Evolutionary conservation across 2,329 filamentous ascomycete species (phyloP).

Genomic region (Berkeleyomyces basicola): DNA sequence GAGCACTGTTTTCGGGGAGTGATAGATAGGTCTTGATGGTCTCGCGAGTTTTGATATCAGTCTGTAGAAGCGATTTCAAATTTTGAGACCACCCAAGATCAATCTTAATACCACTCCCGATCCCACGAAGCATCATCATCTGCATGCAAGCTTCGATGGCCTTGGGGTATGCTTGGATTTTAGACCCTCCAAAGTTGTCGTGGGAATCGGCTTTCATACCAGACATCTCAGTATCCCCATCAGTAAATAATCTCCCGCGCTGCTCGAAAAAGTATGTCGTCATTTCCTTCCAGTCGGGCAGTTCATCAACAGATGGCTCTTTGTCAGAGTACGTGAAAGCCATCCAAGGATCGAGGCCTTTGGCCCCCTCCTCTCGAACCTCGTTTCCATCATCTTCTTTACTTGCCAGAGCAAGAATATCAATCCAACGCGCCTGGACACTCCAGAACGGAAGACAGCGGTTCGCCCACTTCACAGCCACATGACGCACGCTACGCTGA

Average conservation of each 20-base stretch:
- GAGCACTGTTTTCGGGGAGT: constrained; percentile 20
- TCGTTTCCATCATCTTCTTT: constrained; percentile 48
- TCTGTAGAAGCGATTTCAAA: constrained; percentile 54
- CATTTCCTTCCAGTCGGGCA: constrained; percentile 38
- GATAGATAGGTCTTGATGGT: constrained; percentile 39
- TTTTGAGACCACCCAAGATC: constrained; percentile 75
- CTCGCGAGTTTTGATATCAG: constrained; percentile 47
- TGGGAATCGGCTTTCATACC: constrained; percentile 18
- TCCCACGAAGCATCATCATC: constrained; percentile 33
- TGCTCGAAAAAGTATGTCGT: constrained; percentile 31
- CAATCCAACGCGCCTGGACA: constrained; percentile 67
- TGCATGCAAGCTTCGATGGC: constrained; percentile 51
- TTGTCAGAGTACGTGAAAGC: constrained; percentile 29
- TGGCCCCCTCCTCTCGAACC: constrained; percentile 74
- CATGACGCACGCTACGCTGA: constrained; percentile 62
- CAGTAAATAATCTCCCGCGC: not conserved
- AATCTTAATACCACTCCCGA: constrained; percentile 34
- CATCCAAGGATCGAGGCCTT: constrained; percentile 59
- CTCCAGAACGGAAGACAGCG: constrained; percentile 69
- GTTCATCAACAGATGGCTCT: constrained; percentile 18
- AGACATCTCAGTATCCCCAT: constrained; percentile 21
- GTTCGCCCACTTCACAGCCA: constrained; percentile 78
- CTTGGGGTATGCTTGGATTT: constrained; percentile 43
- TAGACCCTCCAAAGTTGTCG: constrained; percentile 31
- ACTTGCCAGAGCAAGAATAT: constrained; percentile 62